Evolutionary conservation across 345 rosid species (phyloP).

Genomic region (Eucalyptus fibrosa): DNA sequence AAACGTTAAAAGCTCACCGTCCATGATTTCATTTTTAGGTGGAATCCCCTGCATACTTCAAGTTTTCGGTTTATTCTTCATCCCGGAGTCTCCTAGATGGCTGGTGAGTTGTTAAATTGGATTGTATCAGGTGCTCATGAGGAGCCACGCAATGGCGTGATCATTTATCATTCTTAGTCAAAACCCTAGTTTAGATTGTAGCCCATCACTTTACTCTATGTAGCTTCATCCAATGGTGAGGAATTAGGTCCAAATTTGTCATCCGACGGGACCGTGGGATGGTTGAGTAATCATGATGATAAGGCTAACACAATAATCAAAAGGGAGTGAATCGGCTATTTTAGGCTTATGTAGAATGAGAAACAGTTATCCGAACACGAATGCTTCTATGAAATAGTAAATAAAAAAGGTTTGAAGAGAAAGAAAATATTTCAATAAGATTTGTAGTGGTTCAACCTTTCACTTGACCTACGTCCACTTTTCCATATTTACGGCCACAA

Average conservation of each 20-base stretch:
- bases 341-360: background rate
- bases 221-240: background rate
- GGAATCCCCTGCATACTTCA: background rate
- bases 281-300: background rate
- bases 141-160: background rate
- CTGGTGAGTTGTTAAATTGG: background rate
- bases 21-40: background rate
- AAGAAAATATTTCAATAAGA: background rate
- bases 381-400: background rate
- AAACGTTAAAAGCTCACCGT: background rate
- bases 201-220: background rate
- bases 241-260: background rate
- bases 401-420: background rate
- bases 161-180: background rate
- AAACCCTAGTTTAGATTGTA: background rate
- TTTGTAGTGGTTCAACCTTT: background rate
- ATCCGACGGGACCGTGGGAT: background rate
- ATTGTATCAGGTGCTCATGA: background rate
- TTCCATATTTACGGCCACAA: background rate
- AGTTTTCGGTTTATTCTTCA: conserved; percentile 6
- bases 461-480: background rate
- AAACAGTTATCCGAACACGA: background rate
- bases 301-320: background rate
- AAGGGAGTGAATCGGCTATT: background rate
- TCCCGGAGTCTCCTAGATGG: conserved; percentile 31